Evolutionary conservation across 176 grass and related monocot species (phyloP), one percentile per base, ranked within the genome.

Genomic region (Oropetium thomaeum): DNA sequence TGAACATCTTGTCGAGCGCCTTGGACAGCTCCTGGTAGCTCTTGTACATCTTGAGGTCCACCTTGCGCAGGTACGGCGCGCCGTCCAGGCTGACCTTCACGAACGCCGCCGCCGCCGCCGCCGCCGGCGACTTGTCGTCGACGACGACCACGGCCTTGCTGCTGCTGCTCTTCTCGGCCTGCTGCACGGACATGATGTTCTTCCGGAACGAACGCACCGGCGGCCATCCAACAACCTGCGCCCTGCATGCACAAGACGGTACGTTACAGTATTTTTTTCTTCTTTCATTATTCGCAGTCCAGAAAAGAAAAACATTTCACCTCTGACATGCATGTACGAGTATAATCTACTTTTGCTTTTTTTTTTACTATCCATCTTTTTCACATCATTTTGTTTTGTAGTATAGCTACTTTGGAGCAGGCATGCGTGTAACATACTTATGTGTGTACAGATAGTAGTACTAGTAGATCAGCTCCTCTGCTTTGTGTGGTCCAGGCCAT

Each of bases 81-180:
- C 91, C 95, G 61, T 98, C 95, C 86, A 98, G 86, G 89, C 95
- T 98, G 34, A 94, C 95, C 88, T 98, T 98, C 51, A 98, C 91
- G 47, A 94, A 92, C 10, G 91, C 86, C 0, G 75, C 85, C 14
- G 22, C 52, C 2, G 2, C 15, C 19, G 10, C 48, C 0, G 69
- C 7, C 22, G 45, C 2, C 69, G 79, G 58, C 43, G 79, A 87
- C 71, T 83, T 83, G 20, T 87, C 77, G 23, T 42, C 83, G 22
- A 70, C 90, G 6, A 26, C 89, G 14, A 84, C 79, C 19, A 61
- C 84, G 67, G 38, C 65, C 54, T 52, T 59, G 77, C 27, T 34
- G 61, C 60, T 59, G 77, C 27, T 34, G 61, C 60, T 74, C 76
- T 91, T 87, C 20, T 87, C 83, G 1, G 74, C 72, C 66, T 90